These are phyloP conservation scores for Saccharomycopsis babjevae DNA, from an alignment of 805 yeast genomes.

Conservation along the genomic window DNA sequence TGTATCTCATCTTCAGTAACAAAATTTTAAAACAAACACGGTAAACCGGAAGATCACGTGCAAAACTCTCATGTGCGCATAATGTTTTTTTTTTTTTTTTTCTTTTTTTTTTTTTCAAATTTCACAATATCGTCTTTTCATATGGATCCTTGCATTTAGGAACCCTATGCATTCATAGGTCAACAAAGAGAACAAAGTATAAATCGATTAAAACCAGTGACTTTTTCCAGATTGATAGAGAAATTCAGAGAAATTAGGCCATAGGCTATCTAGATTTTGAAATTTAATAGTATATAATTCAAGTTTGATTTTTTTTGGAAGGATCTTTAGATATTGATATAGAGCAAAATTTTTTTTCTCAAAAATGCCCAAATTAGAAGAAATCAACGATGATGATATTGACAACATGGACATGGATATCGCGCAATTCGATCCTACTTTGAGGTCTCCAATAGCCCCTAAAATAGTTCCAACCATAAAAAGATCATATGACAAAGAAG, in stretches of 20 bases:
- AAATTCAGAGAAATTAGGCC: too few relatives aligned
- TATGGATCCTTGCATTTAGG: too few relatives aligned
- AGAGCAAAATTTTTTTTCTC: neutral
- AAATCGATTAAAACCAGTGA: too few relatives aligned
- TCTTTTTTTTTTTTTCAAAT: neutral
- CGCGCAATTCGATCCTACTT: slow-evolving; percentile 74
- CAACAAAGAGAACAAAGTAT: too few relatives aligned
- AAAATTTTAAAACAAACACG: neutral
- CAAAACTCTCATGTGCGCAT: neutral
- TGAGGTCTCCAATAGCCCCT: slow-evolving; percentile 65
- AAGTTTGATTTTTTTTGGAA: too few relatives aligned
- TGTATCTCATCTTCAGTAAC: neutral
- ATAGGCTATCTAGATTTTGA: too few relatives aligned
- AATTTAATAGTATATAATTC: too few relatives aligned
- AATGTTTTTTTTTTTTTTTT: neutral
- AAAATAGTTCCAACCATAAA: slow-evolving; percentile 48
- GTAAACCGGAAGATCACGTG: neutral
- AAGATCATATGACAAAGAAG: slow-evolving; percentile 47
- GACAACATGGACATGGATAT: slow-evolving; percentile 91
- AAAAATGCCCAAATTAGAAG: slow-evolving; percentile 61
- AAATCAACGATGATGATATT: slow-evolving; percentile 67
- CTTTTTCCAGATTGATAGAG: too few relatives aligned
- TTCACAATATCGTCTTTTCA: neutral
- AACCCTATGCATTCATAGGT: neutral
- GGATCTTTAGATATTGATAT: too few relatives aligned